Base-by-base conservation (phyloP, 2,329 filamentous ascomycete genomes). In the Diplodia mutila region DNA sequence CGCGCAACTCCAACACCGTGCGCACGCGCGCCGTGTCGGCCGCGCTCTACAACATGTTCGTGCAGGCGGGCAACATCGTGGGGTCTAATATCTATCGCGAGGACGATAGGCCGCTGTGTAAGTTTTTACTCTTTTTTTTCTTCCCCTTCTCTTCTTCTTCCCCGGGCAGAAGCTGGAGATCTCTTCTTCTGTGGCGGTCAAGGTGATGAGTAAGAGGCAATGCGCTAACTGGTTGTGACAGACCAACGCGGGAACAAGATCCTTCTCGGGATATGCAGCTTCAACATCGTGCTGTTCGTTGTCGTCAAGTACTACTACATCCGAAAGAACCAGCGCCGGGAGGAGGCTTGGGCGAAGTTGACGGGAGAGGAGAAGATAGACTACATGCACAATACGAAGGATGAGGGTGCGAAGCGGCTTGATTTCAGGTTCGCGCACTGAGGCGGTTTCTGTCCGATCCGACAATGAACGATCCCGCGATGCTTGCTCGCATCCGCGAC, bases 61-160 rank as follows among this genome's bases (percentile, higher is more conserved):
- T 83, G 8, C 82, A 82, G 70, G 71, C 74, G n/a, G 78, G 80
- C 1, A 80, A 79, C 66, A 83, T 85, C 65, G 78, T 82, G 16
- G 76, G 77, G 2, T 73, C 75, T 34, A 81, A 87, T 77, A 85
- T 87, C 68, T 88, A 87, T 71, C 83, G 85, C 27, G 76, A 84
- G 21, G 84, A 86, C 51, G 86, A 88, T 71, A 79, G 81, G 71
- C 85, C 86, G 1, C 75, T 84, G 25, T 87, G 69, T 68, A 37
- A 27, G 59, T 51, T 46, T n/a, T 11, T 14, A 12, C 9, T 34
- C 4, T 3, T 5, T 48, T 14, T 29, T 1, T 23, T 25, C 4
- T 29, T 7, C 29, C 29, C 29, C 29, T 7, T 29, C 34, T 9
- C 2, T 7, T 12, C 11, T 37, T 37, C 11, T 37, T 37, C 34